These are phyloP conservation scores for Aspergillus incahuasiensis DNA, from an alignment of 495 filamentous ascomycete genomes.

Conservation along the genomic window DNA sequence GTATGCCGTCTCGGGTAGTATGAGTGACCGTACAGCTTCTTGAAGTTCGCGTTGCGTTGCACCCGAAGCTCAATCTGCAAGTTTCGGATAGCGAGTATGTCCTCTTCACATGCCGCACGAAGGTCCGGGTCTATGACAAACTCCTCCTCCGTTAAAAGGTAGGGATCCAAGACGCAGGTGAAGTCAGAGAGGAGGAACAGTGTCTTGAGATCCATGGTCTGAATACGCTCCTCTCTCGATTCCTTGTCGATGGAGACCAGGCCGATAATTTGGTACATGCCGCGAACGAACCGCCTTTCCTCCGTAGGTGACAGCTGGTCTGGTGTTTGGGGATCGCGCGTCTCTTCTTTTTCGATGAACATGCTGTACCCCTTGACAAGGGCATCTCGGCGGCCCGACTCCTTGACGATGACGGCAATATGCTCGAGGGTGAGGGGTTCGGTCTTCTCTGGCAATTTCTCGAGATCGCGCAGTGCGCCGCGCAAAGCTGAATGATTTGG, in stretches of 20 bases:
- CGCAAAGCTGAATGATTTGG: neutral
- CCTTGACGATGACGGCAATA: neutral
- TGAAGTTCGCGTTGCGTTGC: slow-evolving; percentile 1
- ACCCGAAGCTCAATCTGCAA: neutral
- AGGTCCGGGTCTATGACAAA: neutral
- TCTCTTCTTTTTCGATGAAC: neutral
- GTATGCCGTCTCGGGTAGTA: neutral
- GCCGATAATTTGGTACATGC: slow-evolving; percentile 2
- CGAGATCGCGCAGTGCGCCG: neutral
- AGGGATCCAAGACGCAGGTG: neutral
- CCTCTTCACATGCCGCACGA: neutral
- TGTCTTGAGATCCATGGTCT: slow-evolving; percentile 2
- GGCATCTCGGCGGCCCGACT: neutral
- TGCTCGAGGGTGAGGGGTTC: neutral
- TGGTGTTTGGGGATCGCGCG: slow-evolving; percentile 1
- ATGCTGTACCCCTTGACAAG: neutral
- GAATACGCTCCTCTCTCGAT: neutral
- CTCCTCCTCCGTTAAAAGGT: neutral
- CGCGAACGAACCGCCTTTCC: neutral
- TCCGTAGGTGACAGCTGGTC: neutral
- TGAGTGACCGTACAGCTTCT: neutral
- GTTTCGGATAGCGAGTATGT: neutral
- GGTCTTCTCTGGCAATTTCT: neutral
- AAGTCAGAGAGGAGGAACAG: slow-evolving; percentile 4
- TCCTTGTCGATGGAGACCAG: neutral